Percentiles rank a stretch among this genome's conserved stretches.
Evolutionary conservation across 441 rosid genomes (phyloP).

Genomic region (Gossypium davidsonii): DNA sequence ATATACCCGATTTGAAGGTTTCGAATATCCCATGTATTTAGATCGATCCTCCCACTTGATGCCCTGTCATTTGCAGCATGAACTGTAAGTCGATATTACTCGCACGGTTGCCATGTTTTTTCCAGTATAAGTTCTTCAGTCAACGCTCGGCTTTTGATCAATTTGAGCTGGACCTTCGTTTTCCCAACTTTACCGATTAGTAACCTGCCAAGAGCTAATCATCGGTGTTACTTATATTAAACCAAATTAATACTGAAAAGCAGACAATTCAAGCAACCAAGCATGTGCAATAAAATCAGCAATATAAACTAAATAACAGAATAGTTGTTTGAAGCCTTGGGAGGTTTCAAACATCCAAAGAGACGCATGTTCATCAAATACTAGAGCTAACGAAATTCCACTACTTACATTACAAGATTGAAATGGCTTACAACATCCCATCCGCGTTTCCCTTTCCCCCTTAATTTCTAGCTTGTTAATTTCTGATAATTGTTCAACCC

Average conservation of each 20-base stretch:
- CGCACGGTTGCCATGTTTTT: slow-evolving; percentile 6
- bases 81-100: slow-evolving; percentile 11
- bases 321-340: background rate
- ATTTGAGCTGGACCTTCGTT: background rate
- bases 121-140: background rate
- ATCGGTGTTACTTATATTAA: background rate
- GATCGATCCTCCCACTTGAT: background rate
- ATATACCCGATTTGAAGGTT: background rate
- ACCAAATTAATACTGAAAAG: background rate
- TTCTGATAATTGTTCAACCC: background rate
- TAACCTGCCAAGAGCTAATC: background rate
- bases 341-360: background rate
- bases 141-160: background rate
- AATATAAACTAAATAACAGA: background rate
- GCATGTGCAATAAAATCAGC: background rate
- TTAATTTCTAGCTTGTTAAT: background rate
- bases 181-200: background rate
- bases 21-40: slow-evolving; percentile 28
- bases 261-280: too few relatives aligned
- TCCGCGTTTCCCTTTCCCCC: background rate
- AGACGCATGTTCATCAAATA: too few relatives aligned
- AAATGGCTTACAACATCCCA: background rate
- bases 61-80: slow-evolving; percentile 6
- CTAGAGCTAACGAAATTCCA: background rate
- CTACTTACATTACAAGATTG: too few relatives aligned